Evolutionary conservation across 768 basidiomycete species (phyloP), one percentile per base, ranked within the genome.

Genomic region (Pleurotus giganteus): DNA sequence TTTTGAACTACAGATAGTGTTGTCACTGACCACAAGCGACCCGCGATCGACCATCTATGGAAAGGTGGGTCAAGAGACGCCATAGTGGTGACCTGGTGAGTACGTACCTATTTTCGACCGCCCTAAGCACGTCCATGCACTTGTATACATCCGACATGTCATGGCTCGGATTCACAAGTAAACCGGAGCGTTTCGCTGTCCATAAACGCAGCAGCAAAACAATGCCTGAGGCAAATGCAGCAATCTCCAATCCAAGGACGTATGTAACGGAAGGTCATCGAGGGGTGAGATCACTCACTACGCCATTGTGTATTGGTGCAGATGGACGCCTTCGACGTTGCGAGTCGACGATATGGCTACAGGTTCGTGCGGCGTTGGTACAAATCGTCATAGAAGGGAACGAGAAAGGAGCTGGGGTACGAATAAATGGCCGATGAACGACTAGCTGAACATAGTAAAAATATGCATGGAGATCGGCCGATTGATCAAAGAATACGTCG

Each of bases 321-420:
- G 44, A 4, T 73, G 73, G 34, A 60, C 52, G 66, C 5, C 79
- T 70, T 47, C 64, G 70, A 46, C 76, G 69, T 50, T 81, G 77
- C 2, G 81, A 70, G 60, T 92, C 88, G 34, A 89, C 70, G 19
- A 97, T 79, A 60, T 91, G 91, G n/a, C 81, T 84, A 53, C 85
- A 89, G 1, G 89, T 89, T 17, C 93, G 76, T 0, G 93, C 90
- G 0, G 94, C 86, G 55, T 93, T 81, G 11, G 89, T 82, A 67
- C 86, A 91, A 51, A 88, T 89, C 0, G 88, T 84, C 19, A 89
- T 74, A 0, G 86, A 89, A 11, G 86, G 86, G 63, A 85, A 83
- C 2, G 78, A 72, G 3, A 81, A 58, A 1, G 66, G 63, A 1
- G 79, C 74, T 0, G 76, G 76, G 54, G 74, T 78, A 39, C 72